Evolutionary conservation across 495 filamentous ascomycete species (phyloP), one percentile per base, ranked within the genome.

Genomic region (Pseudotulostoma volvatum): DNA sequence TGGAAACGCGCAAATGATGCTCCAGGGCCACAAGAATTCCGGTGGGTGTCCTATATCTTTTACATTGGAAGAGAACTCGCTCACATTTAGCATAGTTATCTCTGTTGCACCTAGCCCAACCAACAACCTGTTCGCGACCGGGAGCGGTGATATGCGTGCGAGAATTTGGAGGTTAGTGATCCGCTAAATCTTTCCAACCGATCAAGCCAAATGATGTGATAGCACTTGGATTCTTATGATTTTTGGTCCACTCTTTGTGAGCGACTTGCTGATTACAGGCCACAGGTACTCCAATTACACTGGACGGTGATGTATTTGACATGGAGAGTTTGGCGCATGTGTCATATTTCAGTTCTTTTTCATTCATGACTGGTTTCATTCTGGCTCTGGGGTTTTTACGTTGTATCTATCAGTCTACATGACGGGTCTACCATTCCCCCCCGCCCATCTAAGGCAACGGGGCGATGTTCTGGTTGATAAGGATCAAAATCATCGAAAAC

Each of bases 1-100:
- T 34, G 85, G 84, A 9, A 77, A 79, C 50, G 81, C 84, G 4
- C 84, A 92, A 56, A 74, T 93, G 60, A 90, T 88, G 83, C 72
- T 92, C 37, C 84, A 92, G 56, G 84, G 85, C 19, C 85, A 92
- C 56, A 88, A 88, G 64, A 90, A 92, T 61, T 85, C 81, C 20
- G 74, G 74, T 78, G 51, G 51, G 68, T 59, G 32, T 40, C 17
- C 46, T 40, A 28, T 18, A 5, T 14, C 11, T 3, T 34, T 17
- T 18, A 14, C 25, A n/a, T 19, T 13, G 38, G 33, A 49, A 42
- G 45, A 38, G 42, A 44, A 46, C 33, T 37, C 13, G 39, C 44
- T 54, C 45, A 53, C 44, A 39, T 37, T 44, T 23, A 45, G 23
- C 44, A 52, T 42, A 76, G 84, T 92, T 40, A 90, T 92, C 51